Evolutionary conservation across 2,329 filamentous ascomycete genomes (phyloP).

Genomic region (Cercospora beticola): DNA sequence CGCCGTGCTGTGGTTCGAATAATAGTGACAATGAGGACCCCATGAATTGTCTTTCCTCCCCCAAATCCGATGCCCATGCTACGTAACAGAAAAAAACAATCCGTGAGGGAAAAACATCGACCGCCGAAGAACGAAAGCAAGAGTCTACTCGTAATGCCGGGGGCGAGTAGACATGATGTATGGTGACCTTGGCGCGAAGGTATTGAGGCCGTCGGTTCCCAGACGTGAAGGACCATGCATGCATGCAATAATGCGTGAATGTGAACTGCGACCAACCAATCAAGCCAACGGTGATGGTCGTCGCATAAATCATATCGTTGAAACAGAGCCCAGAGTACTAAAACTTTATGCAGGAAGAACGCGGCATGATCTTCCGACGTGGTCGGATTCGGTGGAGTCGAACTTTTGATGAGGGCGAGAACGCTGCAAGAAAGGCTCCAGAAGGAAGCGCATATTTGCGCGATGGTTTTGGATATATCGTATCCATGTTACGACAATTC

Average conservation of each 20-base stretch:
- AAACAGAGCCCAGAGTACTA: conserved; percentile 8
- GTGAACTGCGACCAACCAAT: neutral
- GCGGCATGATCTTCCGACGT: conserved; percentile 14
- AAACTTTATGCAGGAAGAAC: conserved; percentile 17
- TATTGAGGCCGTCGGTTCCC: neutral
- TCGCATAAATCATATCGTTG: conserved; percentile 3
- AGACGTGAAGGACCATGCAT: neutral
- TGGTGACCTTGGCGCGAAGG: neutral
- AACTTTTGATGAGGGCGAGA: conserved; percentile 20
- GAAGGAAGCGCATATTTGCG: neutral
- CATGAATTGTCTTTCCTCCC: neutral
- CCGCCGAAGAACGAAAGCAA: conserved; percentile 5
- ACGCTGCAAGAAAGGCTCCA: conserved; percentile 14
- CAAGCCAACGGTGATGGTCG: neutral
- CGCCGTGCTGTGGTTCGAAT: conserved; percentile 15
- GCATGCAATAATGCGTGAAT: neutral
- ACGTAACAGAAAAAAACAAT: conserved; percentile 8
- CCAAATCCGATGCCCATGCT: conserved; percentile 9
- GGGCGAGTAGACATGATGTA: neutral
- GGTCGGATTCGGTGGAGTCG: conserved; percentile 3
- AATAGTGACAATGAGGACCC: conserved; percentile 10
- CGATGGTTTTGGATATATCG: neutral
- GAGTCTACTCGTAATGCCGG: neutral
- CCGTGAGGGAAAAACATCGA: neutral
- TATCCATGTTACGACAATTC: neutral